A percentile compares a stretch with the other conserved stretches of the same genome.
These are phyloP conservation scores for Xerophyta viscosa DNA, from an alignment of 106 monocot species.

Conservation along the genomic window DNA sequence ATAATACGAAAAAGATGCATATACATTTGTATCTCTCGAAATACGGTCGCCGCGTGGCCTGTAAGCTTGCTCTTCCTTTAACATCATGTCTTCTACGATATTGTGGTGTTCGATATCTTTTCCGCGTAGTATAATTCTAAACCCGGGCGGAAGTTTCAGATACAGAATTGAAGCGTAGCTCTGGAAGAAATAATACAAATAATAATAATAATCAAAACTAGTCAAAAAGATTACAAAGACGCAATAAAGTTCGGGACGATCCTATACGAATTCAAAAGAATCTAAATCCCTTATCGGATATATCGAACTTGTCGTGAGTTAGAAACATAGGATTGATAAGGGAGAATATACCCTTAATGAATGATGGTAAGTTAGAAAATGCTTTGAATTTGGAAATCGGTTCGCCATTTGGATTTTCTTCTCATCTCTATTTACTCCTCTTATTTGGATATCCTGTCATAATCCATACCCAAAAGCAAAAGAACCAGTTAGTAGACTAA, in stretches of 20 bases:
- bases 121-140: constrained; percentile 83
- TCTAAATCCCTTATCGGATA: background rate
- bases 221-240: background rate
- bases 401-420: constrained; percentile 79
- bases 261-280: background rate
- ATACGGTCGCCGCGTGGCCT: constrained; percentile 42
- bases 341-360: constrained; percentile 60
- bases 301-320: background rate
- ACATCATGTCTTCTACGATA: constrained; percentile 89
- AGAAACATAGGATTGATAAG: background rate
- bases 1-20: constrained; percentile 6
- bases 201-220: background rate
- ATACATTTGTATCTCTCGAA: constrained; percentile 52
- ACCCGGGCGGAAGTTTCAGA: constrained; percentile 59
- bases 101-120: constrained; percentile 82
- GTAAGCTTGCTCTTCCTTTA: constrained; percentile 65
- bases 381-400: constrained; percentile 74
- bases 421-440: constrained; percentile 86
- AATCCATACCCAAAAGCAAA: background rate
- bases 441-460: constrained; percentile 80
- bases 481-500: background rate
- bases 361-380: constrained; percentile 84
- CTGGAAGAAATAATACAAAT: constrained; percentile 24
- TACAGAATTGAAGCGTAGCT: constrained; percentile 98
- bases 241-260: background rate